phyloP scores from a whole-genome alignment of 192 early-diverging fungal species.

The Linnemannia schmuckeri region DNA sequence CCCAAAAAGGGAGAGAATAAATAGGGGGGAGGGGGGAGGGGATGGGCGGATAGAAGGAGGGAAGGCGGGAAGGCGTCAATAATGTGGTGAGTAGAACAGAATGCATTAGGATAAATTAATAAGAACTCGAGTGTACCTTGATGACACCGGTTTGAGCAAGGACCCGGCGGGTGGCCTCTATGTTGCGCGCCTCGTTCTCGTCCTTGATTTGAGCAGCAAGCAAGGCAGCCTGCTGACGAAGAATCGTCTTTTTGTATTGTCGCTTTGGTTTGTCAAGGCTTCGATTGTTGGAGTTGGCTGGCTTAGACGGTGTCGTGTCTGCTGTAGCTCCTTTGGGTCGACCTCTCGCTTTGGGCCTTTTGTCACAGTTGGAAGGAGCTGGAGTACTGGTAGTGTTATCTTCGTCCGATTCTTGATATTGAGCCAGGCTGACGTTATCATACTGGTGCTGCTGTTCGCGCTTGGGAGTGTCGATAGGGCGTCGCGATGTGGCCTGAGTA shows the following conservation, averaged over 20 bases:
- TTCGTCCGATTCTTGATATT: not conserved
- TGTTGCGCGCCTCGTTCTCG: slow-evolving; percentile 38
- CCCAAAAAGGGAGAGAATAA: not conserved
- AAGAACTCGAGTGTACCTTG: slow-evolving; percentile 19
- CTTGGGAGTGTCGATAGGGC: not conserved
- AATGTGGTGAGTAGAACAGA: not conserved
- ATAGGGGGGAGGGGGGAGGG: too few relatives aligned
- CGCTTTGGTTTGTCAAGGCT: slow-evolving; percentile 14
- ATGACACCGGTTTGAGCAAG: slow-evolving; percentile 22
- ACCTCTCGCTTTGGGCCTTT: not conserved
- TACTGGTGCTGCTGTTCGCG: not conserved
- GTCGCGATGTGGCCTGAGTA: not conserved
- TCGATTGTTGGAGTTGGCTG: not conserved
- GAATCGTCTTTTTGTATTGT: slow-evolving; percentile 50
- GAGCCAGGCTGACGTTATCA: not conserved
- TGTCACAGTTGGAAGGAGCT: not conserved
- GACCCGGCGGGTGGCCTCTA: slow-evolving; percentile 33
- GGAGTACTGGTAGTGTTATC: not conserved
- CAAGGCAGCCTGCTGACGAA: slow-evolving; percentile 45
- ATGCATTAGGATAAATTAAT: not conserved
- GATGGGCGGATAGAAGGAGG: too few relatives aligned
- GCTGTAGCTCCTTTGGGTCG: not conserved
- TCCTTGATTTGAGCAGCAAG: slow-evolving; percentile 46
- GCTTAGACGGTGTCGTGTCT: not conserved
- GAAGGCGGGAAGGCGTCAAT: not conserved